phyloP scores from a whole-genome alignment of 345 rosid genomes.

The Carallia brachiata region DNA sequence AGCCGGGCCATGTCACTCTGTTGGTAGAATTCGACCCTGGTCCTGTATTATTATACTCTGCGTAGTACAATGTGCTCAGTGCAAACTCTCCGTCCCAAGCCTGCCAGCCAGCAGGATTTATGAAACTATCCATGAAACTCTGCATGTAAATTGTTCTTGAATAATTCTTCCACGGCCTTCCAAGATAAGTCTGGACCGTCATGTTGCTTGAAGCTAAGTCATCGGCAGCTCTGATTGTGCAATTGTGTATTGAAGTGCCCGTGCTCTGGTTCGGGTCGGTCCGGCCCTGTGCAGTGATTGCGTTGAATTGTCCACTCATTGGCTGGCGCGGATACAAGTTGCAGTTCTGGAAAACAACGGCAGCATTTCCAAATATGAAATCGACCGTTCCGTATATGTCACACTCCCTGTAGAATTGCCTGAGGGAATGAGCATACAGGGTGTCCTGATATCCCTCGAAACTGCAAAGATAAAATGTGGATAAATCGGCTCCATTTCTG shows the following conservation, averaged over 20 bases:
- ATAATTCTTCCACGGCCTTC: constrained; percentile 71
- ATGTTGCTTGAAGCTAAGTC: constrained; percentile 3
- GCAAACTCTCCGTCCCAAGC: constrained; percentile 67
- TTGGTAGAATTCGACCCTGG: constrained; percentile 52
- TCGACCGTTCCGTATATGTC: constrained; percentile 27
- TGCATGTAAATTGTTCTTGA: constrained; percentile 71
- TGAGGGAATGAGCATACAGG: constrained; percentile 17
- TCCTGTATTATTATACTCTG: constrained; percentile 62
- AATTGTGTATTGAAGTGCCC: constrained; percentile 22
- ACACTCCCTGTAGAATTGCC: constrained; percentile 36
- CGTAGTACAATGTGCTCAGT: constrained; percentile 66
- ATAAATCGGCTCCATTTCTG: constrained; percentile 19
- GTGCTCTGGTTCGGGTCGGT: constrained; percentile 11
- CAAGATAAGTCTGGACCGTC: constrained; percentile 14
- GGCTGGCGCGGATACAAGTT: constrained; percentile 21
- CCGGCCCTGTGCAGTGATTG: constrained; percentile 35
- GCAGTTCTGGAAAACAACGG: constrained; percentile 24
- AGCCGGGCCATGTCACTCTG: constrained; percentile 75
- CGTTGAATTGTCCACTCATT: not conserved
- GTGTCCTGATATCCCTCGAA: constrained; percentile 27
- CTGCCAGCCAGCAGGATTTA: constrained; percentile 75
- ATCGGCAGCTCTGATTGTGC: constrained; percentile 16
- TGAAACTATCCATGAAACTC: constrained; percentile 40
- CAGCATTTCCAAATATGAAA: constrained; percentile 38
- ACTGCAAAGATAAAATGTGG: constrained; percentile 28